Evolutionary conservation across 768 basidiomycete species (phyloP), one percentile per base, ranked within the genome.

Genomic region (Exidia glandulosa): DNA sequence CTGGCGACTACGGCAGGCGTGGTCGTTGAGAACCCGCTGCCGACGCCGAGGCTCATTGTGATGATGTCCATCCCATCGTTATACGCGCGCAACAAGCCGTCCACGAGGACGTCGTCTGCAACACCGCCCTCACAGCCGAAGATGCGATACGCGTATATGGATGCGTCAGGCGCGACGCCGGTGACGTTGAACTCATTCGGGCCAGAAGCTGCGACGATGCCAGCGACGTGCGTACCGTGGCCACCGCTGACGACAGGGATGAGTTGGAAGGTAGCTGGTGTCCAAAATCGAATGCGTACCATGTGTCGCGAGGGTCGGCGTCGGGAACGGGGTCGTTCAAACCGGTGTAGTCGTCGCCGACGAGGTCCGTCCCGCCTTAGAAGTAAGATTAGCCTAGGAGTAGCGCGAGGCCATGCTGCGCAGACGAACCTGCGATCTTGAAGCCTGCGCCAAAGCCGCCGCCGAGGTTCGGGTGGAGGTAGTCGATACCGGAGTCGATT

Each of bases 1-100:
- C 79, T 81, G 1, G 84, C 80, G 3, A 87, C 75, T 1, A 86
- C 83, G 9, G 81, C 66, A 52, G 72, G 69, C 12, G 79, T 70
- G 30, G 76, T 74, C 65, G 81, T 79, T 1, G 84, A 83, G 85
- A 85, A 89, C 2, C 84, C 85, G 61, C 79, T 76, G 2, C 77
- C 63, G 13, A 81, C 80, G 32, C 86, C 86, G 5, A 88, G 69
- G 19, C 83, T 85, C 64, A 88, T 69, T 3, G 82, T 83, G 62
- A 88, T 72, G 61, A 90, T 78, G 66, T 88, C 81, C 62, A 79
- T 73, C 0, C 79, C 80, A 31, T 85, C 84, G 10, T 69, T 69
- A 30, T 76, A 71, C 12, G 79, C 83, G 57, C 68, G 76, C 4
- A 83, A 73, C n/a, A 83, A 69, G 2, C 81, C 82, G 19, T 81